A percentile compares a stretch with the other conserved stretches of the same genome.
Evolutionary conservation across 2,329 filamentous ascomycete species (phyloP).

Genomic region (Xylogone sp.): DNA sequence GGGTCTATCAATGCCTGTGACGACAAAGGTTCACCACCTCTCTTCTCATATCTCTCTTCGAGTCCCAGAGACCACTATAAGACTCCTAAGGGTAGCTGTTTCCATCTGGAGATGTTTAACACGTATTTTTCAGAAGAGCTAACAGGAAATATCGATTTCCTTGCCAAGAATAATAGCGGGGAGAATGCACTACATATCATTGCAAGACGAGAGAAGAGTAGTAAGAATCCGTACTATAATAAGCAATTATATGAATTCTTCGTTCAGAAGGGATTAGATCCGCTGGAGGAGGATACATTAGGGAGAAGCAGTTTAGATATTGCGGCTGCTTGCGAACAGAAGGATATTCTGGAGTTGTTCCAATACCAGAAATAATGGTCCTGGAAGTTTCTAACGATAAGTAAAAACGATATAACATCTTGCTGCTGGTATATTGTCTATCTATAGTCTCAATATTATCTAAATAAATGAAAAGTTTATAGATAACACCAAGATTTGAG

Average conservation of each 20-base stretch:
- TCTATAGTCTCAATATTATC: no score
- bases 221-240: conserved; percentile 3
- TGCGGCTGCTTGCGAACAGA: conserved; percentile 12
- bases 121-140: conserved; percentile 5
- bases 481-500: no score
- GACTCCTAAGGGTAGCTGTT: conserved; percentile 4
- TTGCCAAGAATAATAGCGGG: conserved; percentile 10
- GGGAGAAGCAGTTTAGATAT: conserved; percentile 12
- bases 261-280: conserved; percentile 10
- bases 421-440: no score
- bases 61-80: conserved; percentile 2
- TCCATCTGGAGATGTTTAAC: conserved; percentile 8
- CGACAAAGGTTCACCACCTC: conserved; percentile 7
- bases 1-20: conserved; percentile 14
- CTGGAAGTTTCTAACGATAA: neutral
- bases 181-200: conserved; percentile 13
- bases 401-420: no score
- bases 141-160: conserved; percentile 6
- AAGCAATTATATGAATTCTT: conserved; percentile 12
- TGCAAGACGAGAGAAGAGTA: conserved; percentile 5
- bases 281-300: conserved; percentile 9
- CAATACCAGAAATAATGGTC: neutral
- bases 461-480: no score
- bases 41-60: conserved; percentile 9
- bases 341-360: conserved; percentile 13